Evolutionary conservation across 352 stramenopile genomes (phyloP).

Genomic region (Phytophthora pseudosyringae): DNA sequence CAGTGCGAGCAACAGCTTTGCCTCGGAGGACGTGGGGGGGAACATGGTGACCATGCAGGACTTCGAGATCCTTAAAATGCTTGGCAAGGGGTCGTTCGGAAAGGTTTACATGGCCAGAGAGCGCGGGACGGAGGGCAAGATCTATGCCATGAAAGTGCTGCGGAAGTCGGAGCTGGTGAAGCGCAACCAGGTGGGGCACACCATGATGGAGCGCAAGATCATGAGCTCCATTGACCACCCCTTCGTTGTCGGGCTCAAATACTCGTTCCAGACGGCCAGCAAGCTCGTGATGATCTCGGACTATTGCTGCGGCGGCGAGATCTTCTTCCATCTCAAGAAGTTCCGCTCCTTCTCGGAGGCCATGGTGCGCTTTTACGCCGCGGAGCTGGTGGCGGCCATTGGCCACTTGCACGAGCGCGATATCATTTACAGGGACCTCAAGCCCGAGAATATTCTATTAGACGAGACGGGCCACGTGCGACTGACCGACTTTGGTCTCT

Average conservation of each 20-base stretch:
- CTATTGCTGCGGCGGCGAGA: slow-evolving; percentile 91
- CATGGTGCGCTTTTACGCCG: slow-evolving; percentile 93
- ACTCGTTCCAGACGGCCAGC: slow-evolving; percentile 90
- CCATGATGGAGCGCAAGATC: slow-evolving; percentile 89
- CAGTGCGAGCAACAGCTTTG: slow-evolving; percentile 33
- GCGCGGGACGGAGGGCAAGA: slow-evolving; percentile 65
- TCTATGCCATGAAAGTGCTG: slow-evolving; percentile 91
- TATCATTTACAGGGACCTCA: slow-evolving; percentile 95
- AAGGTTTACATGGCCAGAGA: slow-evolving; percentile 98
- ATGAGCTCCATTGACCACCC: slow-evolving; percentile 94
- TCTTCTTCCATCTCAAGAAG: slow-evolving; percentile 94
- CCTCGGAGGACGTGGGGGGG: slow-evolving; percentile 26
- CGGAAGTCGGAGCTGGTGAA: slow-evolving; percentile 90
- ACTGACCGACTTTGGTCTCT: slow-evolving; percentile 95
- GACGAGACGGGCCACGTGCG: slow-evolving; percentile 92
- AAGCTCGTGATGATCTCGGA: slow-evolving; percentile 94
- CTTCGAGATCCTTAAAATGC: slow-evolving; percentile 98
- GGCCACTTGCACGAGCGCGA: slow-evolving; percentile 91
- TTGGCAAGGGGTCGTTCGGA: slow-evolving; percentile 97
- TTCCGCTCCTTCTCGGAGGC: slow-evolving; percentile 90
- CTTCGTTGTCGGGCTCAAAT: slow-evolving; percentile 96
- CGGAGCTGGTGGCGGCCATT: slow-evolving; percentile 93
- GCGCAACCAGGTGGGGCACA: slow-evolving; percentile 88
- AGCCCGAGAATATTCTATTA: slow-evolving; percentile 95
- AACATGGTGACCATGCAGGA: slow-evolving; percentile 74